Evolutionary conservation across 345 rosid genomes (phyloP).

Genomic region (Anastatica hierochuntica): DNA sequence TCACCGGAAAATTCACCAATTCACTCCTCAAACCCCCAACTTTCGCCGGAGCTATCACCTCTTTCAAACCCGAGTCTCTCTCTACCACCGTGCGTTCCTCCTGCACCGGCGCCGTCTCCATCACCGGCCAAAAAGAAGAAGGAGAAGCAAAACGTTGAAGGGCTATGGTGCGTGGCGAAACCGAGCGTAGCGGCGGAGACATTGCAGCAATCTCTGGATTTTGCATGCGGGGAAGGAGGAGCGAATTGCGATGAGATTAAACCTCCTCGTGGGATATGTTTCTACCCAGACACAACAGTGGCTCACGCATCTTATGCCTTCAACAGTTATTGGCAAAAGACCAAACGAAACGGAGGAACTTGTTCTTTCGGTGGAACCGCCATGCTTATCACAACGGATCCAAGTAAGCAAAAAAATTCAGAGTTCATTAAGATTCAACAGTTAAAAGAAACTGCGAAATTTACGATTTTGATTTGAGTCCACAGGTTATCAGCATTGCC

Average conservation of each 20-base stretch:
- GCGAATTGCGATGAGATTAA: constrained; percentile 49
- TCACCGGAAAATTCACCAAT: constrained; percentile 30
- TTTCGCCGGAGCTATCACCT: constrained; percentile 32
- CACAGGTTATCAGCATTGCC: constrained; percentile 62
- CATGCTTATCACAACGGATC: constrained; percentile 56
- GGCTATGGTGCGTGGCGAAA: constrained; percentile 68
- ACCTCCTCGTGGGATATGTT: constrained; percentile 56
- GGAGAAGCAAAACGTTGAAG: constrained; percentile 31
- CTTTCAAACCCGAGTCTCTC: constrained; percentile 21
- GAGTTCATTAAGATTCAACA: neutral
- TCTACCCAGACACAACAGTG: constrained; percentile 41
- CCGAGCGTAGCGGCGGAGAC: constrained; percentile 57
- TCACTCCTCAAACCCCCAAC: constrained; percentile 17
- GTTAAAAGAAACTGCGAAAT: neutral
- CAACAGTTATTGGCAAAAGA: constrained; percentile 68
- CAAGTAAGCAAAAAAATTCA: constrained; percentile 31
- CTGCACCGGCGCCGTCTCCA: constrained; percentile 14
- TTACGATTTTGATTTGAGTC: neutral
- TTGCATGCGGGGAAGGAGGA: constrained; percentile 65
- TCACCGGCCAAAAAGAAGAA: neutral
- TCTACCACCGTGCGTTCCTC: constrained; percentile 29
- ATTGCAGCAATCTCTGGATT: constrained; percentile 56
- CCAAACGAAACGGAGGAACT: constrained; percentile 47
- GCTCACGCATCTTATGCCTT: constrained; percentile 75
- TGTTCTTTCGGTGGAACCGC: constrained; percentile 74